Base-by-base conservation (phyloP, 306 rosid species). In the Cicer judaicum region DNA sequence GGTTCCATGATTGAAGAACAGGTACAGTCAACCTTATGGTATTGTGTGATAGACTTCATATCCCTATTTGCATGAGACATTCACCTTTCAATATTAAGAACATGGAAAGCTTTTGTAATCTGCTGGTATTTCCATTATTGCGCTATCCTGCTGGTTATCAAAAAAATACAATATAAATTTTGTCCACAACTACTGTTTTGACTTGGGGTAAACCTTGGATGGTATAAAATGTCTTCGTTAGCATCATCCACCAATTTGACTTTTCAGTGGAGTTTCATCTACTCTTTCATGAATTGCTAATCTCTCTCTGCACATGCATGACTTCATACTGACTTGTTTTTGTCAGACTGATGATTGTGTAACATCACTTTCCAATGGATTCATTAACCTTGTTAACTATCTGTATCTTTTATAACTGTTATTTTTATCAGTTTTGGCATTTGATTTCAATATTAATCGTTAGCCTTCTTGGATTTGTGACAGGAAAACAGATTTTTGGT, bases 401-500 rank as follows among this genome's bases (percentile, higher is more conserved):
- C 43, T 59, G 70, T 71, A 61, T 66, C 39, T 72, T 64, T 8
- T 44, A 13, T 54, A 10, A 19, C 60, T 24, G 0, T 73, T 78
- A 14, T 50, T 60, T 60, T 74, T 40, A 57, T 77, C 43, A 40
- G 38, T 61, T 61, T 57, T 52, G n/a, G 14, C 43, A 2, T 42
- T 68, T 54, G 47, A 46, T 5, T 8, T 7, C 16, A 39, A 38
- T 56, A 12, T 63, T 83, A 65, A 50, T 67, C 6, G 59, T 72
- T 66, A 70, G 34, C 16, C 59, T 73, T 77, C 76, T 73, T 78
- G 52, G 10, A 48, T 68, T 34, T 75, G 48, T 75, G 76, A 61
- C 95, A 95, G 99, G 99, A 95, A 86, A 95, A 90, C 86, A 89
- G 98, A 66, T 95, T 92, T 86, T 95, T 95, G 93, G 99, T 95